phyloP scores from a whole-genome alignment of 2,329 filamentous ascomycete species.

The Colletotrichum lentis region DNA sequence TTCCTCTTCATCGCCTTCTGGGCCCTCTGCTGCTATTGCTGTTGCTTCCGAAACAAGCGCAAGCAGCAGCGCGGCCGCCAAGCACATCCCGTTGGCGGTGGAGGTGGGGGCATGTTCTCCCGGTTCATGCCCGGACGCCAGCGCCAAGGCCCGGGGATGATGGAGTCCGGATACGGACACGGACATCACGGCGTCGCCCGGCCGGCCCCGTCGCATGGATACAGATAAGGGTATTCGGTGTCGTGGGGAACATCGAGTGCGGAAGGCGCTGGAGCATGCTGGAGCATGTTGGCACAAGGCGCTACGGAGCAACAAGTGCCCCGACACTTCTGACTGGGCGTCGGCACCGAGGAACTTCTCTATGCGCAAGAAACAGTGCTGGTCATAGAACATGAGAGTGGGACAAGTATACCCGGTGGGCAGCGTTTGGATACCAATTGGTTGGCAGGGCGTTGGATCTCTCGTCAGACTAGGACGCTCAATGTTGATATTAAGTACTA shows the following conservation, averaged over 20 bases:
- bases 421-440: not conserved
- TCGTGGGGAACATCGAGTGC: no score
- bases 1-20: constrained; percentile 32
- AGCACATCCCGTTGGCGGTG: constrained; percentile 8
- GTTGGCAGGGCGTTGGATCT: not conserved
- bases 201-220: constrained; percentile 22
- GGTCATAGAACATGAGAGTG: not conserved
- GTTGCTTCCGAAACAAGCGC: constrained; percentile 37
- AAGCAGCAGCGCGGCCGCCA: constrained; percentile 21
- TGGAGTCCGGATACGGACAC: constrained; percentile 30
- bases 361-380: not conserved
- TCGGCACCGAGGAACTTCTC: not conserved
- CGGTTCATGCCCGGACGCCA: constrained; percentile 19
- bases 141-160: constrained; percentile 25
- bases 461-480: not conserved
- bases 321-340: not conserved
- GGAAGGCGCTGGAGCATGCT: not conserved
- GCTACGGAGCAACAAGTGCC: not conserved
- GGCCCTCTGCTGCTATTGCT: constrained; percentile 35
- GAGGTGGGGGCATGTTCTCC: constrained; percentile 19
- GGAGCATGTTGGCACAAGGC: not conserved
- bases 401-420: not conserved
- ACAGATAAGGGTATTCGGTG: not conserved
- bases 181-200: constrained; percentile 20
- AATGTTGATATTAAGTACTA: constrained; percentile 19